A percentile compares a stretch with the other conserved stretches of the same genome.
These are phyloP conservation scores for Botrytis pseudocinerea DNA, from an alignment of 2,329 filamentous ascomycete genomes.

Conservation along the genomic window DNA sequence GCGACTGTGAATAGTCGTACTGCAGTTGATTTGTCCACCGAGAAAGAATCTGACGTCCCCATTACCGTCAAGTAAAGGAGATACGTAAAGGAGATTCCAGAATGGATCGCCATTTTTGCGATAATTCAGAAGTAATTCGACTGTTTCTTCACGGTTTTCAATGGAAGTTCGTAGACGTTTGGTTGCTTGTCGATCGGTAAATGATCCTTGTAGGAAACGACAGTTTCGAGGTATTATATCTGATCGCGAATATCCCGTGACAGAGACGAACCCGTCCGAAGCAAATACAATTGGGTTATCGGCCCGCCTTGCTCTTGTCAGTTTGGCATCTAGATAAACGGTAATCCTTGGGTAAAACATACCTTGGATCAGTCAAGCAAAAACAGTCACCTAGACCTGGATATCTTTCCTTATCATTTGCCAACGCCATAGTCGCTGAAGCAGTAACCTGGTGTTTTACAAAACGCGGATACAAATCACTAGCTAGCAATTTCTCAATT, in stretches of 20 bases:
- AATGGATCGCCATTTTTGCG: constrained; percentile 53
- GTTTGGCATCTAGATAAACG: not conserved
- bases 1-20: constrained; percentile 52
- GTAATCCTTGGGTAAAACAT: not conserved
- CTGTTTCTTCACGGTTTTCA: constrained; percentile 46
- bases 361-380: constrained; percentile 54
- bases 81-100: constrained; percentile 57
- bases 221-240: constrained; percentile 54
- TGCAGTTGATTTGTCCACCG: constrained; percentile 59
- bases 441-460: constrained; percentile 53
- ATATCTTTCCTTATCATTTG: constrained; percentile 46
- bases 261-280: constrained; percentile 53
- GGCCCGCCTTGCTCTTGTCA: constrained; percentile 37
- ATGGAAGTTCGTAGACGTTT: constrained; percentile 47
- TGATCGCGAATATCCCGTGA: constrained; percentile 51
- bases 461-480: constrained; percentile 53
- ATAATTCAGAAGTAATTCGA: constrained; percentile 55
- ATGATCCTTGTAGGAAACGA: constrained; percentile 51
- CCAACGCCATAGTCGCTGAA: constrained; percentile 49
- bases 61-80: constrained; percentile 51
- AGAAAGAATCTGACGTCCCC: constrained; percentile 55
- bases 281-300: constrained; percentile 53
- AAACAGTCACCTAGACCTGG: constrained; percentile 60
- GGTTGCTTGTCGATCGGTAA: constrained; percentile 48
- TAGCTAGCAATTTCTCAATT: constrained; percentile 48